A percentile compares a stretch with the other conserved stretches of the same genome.
phyloP scores from a whole-genome alignment of 2,329 filamentous ascomycete genomes.

The Plectosphaerella sp. region DNA sequence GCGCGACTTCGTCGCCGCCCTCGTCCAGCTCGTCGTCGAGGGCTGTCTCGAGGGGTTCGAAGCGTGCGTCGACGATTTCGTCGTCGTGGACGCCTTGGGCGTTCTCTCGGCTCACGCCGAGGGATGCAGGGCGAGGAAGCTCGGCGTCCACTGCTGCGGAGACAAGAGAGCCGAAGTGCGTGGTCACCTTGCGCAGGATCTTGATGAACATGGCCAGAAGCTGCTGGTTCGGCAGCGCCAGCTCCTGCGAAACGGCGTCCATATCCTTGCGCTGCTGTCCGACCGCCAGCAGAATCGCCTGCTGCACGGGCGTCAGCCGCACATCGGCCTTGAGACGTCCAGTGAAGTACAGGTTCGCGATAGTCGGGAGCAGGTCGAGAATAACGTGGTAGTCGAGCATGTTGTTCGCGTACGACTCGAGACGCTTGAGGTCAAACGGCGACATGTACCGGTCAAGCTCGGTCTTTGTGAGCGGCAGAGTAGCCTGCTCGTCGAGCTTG shows the following conservation, averaged over 20 bases:
- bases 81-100: slow-evolving; percentile 65
- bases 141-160: slow-evolving; percentile 67
- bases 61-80: slow-evolving; percentile 61
- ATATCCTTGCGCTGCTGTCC: slow-evolving; percentile 89
- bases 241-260: slow-evolving; percentile 73
- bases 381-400: slow-evolving; percentile 98
- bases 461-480: slow-evolving; percentile 59
- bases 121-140: slow-evolving; percentile 53
- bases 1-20: slow-evolving; percentile 71
- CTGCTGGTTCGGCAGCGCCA: slow-evolving; percentile 70
- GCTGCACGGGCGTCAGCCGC: slow-evolving; percentile 76
- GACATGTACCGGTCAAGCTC: slow-evolving; percentile 77
- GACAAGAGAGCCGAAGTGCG: slow-evolving; percentile 71
- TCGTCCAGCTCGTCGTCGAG: slow-evolving; percentile 82
- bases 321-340: slow-evolving; percentile 65
- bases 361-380: slow-evolving; percentile 80
- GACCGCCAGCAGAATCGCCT: slow-evolving; percentile 81
- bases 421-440: slow-evolving; percentile 89
- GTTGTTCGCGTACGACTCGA: slow-evolving; percentile 94
- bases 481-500: slow-evolving; percentile 51
- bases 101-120: slow-evolving; percentile 55
- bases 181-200: slow-evolving; percentile 81
- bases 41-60: slow-evolving; percentile 64
- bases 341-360: slow-evolving; percentile 81
- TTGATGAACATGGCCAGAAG: slow-evolving; percentile 97